Evolutionary conservation across 31 red algal genomes (phyloP).

Genomic region (Odonthalia washingtoniensis): DNA sequence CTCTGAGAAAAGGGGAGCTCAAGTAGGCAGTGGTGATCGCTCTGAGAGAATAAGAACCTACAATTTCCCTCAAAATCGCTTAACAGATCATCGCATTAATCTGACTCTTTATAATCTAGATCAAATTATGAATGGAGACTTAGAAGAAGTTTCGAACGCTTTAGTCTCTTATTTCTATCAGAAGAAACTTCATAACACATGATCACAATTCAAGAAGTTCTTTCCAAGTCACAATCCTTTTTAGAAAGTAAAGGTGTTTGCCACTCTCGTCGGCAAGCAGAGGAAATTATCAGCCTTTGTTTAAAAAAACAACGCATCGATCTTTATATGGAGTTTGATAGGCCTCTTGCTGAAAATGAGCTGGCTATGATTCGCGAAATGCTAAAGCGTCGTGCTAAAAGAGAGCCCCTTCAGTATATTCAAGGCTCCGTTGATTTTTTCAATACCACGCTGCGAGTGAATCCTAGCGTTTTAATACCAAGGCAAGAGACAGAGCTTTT

Average conservation of each 20-base stretch:
- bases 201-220: constrained; percentile 1
- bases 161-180: background rate
- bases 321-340: constrained; percentile 4
- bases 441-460: background rate
- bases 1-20: constrained; percentile 2
- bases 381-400: constrained; percentile 7
- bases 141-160: constrained; percentile 3
- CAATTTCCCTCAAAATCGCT: constrained; percentile 96
- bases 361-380: background rate
- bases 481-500: background rate
- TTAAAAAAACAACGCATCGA: constrained; percentile 5
- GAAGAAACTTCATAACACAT: constrained; percentile 6
- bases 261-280: background rate
- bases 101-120: constrained; percentile 17
- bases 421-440: constrained; percentile 3
- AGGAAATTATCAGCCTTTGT: background rate
- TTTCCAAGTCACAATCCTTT: background rate
- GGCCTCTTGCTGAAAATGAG: background rate
- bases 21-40: constrained; percentile 93
- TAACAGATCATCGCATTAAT: constrained; percentile 89
- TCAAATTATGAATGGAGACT: constrained; percentile 9
- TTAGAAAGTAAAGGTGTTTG: background rate
- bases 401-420: background rate
- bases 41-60: constrained; percentile 99
- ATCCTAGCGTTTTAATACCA: background rate